These are phyloP conservation scores for Rhodomyrtus tomentosa DNA, from an alignment of 345 rosid genomes.

Conservation along the genomic window DNA sequence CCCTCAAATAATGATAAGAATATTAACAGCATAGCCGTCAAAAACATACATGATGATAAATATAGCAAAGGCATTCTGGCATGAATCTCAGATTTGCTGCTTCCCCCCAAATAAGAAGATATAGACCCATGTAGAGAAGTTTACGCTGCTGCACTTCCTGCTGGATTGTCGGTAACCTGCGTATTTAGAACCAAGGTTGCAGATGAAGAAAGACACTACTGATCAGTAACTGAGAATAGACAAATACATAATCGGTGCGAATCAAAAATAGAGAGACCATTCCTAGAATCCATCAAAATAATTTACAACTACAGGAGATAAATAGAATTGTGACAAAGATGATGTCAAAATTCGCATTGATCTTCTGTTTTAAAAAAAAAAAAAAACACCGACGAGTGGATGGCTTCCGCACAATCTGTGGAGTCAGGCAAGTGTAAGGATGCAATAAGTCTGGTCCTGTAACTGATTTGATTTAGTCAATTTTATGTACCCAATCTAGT, in stretches of 20 bases:
- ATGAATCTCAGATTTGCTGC: constrained; percentile 98
- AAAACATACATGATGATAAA: constrained; percentile 92
- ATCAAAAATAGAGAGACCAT: neutral
- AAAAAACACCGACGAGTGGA: neutral
- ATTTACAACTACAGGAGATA: neutral
- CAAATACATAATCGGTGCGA: neutral
- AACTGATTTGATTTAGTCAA: neutral
- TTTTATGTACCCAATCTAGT: neutral
- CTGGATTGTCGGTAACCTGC: constrained; percentile 98
- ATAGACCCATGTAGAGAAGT: constrained; percentile 86
- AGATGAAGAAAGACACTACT: neutral
- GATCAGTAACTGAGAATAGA: neutral
- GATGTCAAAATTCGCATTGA: no score
- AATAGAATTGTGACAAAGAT: no score
- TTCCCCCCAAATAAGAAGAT: constrained; percentile 99
- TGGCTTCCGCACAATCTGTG: neutral
- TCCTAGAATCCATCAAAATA: neutral
- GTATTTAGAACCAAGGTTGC: neutral
- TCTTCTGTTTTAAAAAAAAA: no score
- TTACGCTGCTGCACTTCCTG: constrained; percentile 99
- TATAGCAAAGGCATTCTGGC: constrained; percentile 99
- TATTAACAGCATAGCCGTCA: neutral
- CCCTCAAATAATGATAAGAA: neutral
- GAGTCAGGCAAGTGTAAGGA: neutral
- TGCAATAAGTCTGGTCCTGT: neutral